These are phyloP conservation scores for Alternaria sp. DNA, from an alignment of 2,329 filamentous ascomycete genomes.

Conservation along the genomic window DNA sequence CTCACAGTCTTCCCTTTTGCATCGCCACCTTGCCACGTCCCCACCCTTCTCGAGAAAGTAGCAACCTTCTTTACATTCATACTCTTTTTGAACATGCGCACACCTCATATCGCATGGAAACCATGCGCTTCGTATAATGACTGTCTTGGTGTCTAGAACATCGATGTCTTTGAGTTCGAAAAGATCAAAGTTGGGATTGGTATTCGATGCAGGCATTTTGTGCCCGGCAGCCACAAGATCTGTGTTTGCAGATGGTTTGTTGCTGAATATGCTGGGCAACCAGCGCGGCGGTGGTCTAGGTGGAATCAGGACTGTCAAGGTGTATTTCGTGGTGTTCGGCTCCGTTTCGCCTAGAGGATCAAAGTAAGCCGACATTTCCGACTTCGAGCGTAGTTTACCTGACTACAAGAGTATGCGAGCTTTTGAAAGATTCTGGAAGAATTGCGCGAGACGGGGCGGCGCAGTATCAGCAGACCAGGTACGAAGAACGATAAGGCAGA, in stretches of 20 bases:
- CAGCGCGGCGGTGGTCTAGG: conserved; percentile 25
- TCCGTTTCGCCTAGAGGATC: conserved; percentile 31
- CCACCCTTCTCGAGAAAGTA: conserved; percentile 40
- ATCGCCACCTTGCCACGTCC: conserved; percentile 15
- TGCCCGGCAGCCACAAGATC: not conserved
- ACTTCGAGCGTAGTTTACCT: not conserved
- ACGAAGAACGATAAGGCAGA: too few relatives aligned
- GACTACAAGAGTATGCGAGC: not conserved
- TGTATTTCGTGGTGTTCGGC: conserved; percentile 27
- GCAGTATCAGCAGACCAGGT: not conserved
- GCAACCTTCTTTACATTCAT: conserved; percentile 26
- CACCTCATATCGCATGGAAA: conserved; percentile 32
- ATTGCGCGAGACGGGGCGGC: not conserved
- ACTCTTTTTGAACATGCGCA: conserved; percentile 18
- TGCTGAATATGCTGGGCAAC: conserved; percentile 23
- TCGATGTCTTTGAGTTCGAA: conserved; percentile 21
- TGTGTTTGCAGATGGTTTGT: conserved; percentile 6
- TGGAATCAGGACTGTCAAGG: conserved; percentile 24
- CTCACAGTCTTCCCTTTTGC: conserved; percentile 28
- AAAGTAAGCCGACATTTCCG: conserved; percentile 12
- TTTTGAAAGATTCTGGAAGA: not conserved
- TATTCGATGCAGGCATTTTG: conserved; percentile 14
- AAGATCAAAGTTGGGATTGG: conserved; percentile 18
- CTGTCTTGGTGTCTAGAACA: conserved; percentile 18
- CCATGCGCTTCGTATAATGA: conserved; percentile 13